phyloP scores from a whole-genome alignment of 352 stramenopile species.

The Phytophthora sp. region DNA sequence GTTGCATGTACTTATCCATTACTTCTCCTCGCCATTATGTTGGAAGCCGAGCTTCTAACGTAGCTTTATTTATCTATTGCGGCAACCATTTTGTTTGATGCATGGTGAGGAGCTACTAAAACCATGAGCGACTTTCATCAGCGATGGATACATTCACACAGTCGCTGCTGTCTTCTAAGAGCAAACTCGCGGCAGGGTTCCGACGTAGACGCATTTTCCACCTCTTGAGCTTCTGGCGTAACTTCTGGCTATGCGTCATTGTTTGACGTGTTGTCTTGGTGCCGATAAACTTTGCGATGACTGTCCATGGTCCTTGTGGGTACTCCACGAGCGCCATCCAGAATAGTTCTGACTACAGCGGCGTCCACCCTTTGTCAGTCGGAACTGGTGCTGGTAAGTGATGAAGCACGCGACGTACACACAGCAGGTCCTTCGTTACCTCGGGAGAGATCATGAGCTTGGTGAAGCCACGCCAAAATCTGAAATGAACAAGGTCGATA shows the following conservation, averaged over 20 bases:
- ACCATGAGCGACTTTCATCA: too few relatives aligned
- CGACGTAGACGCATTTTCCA: constrained; percentile 32
- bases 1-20: too few relatives aligned
- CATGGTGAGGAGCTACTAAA: too few relatives aligned
- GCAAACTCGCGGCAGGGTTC: constrained; percentile 12
- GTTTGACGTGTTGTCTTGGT: constrained; percentile 51
- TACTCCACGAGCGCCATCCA: constrained; percentile 44
- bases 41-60: too few relatives aligned
- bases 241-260: constrained; percentile 56
- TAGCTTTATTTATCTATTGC: too few relatives aligned
- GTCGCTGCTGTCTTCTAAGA: too few relatives aligned
- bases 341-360: constrained; percentile 39
- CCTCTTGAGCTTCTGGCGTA: constrained; percentile 52
- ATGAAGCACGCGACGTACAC: constrained; percentile 19
- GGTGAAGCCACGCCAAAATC: too few relatives aligned
- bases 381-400: constrained; percentile 22
- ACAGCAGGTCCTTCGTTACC: constrained; percentile 29
- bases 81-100: too few relatives aligned
- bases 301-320: constrained; percentile 49
- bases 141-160: too few relatives aligned
- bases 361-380: constrained; percentile 36
- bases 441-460: constrained; percentile 36
- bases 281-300: constrained; percentile 52
- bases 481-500: too few relatives aligned
- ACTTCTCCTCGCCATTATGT: too few relatives aligned